Percentiles rank a stretch among this genome's conserved stretches.
These are phyloP conservation scores for Colletotrichum cuscutae DNA, from an alignment of 2,329 filamentous ascomycete genomes.

Conservation along the genomic window DNA sequence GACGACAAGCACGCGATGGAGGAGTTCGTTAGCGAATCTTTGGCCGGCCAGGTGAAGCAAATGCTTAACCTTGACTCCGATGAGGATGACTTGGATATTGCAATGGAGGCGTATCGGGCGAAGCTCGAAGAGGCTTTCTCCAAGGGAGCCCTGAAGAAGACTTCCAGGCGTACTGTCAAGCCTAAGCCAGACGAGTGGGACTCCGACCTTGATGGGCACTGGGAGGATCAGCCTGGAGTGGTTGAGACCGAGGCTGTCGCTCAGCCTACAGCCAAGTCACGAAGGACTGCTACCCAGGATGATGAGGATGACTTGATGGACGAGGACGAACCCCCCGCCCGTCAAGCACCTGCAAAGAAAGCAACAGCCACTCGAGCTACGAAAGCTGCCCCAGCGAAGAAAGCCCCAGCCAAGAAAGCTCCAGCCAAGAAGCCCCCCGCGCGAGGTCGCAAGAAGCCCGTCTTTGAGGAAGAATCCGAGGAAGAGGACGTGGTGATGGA, in stretches of 20 bases:
- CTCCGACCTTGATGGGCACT: conserved; percentile 86
- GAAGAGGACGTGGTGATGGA: conserved; percentile 65
- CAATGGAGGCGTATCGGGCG: conserved; percentile 78
- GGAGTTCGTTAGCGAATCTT: conserved; percentile 77
- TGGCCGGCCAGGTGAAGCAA: conserved; percentile 76
- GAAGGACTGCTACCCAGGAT: conserved; percentile 42
- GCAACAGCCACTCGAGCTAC: conserved; percentile 39
- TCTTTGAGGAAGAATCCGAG: conserved; percentile 49
- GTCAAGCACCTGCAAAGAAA: conserved; percentile 46
- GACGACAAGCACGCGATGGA: conserved; percentile 95
- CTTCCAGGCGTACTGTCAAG: conserved; percentile 67
- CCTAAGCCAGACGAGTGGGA: conserved; percentile 87
- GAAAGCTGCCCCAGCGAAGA: conserved; percentile 49
- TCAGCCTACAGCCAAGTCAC: conserved; percentile 42
- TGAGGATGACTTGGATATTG: conserved; percentile 75
- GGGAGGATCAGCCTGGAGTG: conserved; percentile 82
- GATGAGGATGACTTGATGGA: conserved; percentile 64
- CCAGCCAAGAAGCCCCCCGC: conserved; percentile 46
- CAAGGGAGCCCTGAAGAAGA: conserved; percentile 67
- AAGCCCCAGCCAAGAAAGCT: conserved; percentile 57
- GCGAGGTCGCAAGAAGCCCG: conserved; percentile 53
- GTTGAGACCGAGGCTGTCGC: conserved; percentile 57
- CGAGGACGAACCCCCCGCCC: conserved; percentile 45
- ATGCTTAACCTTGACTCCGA: conserved; percentile 74
- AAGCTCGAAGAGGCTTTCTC: conserved; percentile 78